These are phyloP conservation scores for Scenedesmus sp. DNA, from an alignment of 163 green algal species.

Conservation along the genomic window DNA sequence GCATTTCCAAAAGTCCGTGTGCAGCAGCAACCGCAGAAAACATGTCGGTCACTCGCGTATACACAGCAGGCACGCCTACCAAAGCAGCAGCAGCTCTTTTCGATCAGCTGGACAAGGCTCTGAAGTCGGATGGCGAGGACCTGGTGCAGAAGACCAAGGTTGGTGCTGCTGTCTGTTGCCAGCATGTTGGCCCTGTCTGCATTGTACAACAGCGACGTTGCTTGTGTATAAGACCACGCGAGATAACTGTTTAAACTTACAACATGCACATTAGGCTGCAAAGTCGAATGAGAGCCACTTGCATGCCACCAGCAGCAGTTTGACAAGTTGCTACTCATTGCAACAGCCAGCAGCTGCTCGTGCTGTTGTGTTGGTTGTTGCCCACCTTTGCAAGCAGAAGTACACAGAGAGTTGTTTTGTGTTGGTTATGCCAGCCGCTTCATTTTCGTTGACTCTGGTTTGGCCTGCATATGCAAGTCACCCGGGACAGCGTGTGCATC, in stretches of 20 bases:
- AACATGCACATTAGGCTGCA: neutral
- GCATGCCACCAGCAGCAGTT: neutral
- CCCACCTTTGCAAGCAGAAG: too few relatives aligned
- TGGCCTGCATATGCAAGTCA: too few relatives aligned
- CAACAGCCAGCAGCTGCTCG: neutral
- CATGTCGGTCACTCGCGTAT: slow-evolving; percentile 12
- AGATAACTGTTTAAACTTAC: too few relatives aligned
- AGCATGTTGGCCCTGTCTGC: neutral
- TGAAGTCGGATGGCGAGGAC: slow-evolving; percentile 48
- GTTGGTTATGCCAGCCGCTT: too few relatives aligned
- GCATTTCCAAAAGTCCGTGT: neutral
- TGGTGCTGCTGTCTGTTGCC: neutral
- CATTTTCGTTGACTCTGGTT: too few relatives aligned
- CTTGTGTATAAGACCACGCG: neutral
- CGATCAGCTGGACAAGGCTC: slow-evolving; percentile 44
- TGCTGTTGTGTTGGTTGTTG: neutral
- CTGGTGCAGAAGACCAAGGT: slow-evolving; percentile 52
- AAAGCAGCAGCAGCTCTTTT: slow-evolving; percentile 51
- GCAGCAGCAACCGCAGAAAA: neutral
- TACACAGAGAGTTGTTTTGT: too few relatives aligned
- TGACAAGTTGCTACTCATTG: neutral
- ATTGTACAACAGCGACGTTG: neutral
- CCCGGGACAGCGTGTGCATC: too few relatives aligned
- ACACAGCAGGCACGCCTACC: neutral
- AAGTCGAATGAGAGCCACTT: neutral